These are phyloP conservation scores for Aspergillus sp. DNA, from an alignment of 2,329 filamentous ascomycete species.

Conservation along the genomic window DNA sequence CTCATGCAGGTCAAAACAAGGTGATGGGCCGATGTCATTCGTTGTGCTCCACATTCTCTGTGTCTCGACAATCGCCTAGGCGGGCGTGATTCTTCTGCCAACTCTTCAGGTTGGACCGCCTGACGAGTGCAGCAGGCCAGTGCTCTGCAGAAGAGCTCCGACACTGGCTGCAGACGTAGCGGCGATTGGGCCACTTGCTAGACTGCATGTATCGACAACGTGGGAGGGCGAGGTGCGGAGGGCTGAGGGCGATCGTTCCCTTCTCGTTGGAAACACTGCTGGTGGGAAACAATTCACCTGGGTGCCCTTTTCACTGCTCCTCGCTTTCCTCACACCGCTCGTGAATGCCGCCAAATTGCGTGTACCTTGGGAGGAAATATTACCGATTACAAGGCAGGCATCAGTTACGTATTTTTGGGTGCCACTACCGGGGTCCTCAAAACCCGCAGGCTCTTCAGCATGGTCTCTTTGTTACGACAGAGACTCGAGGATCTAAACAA, in stretches of 20 bases:
- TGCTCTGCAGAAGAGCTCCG: conserved; percentile 16
- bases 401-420: too few species aligned
- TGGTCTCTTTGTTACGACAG: neutral
- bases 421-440: too few species aligned
- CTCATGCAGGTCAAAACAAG: too few species aligned
- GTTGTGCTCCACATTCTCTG: neutral
- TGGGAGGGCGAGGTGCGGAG: neutral
- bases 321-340: neutral
- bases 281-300: neutral
- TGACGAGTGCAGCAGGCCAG: conserved; percentile 1
- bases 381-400: neutral
- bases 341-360: neutral
- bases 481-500: neutral
- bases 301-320: too few species aligned
- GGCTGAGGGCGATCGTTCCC: neutral
- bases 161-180: conserved; percentile 9
- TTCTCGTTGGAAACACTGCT: neutral
- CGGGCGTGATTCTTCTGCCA: neutral
- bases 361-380: neutral
- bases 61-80: neutral
- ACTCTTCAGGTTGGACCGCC: neutral
- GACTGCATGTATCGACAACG: neutral
- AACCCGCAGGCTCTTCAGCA: too few species aligned
- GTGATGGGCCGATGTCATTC: too few species aligned
- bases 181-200: neutral